phyloP scores from a whole-genome alignment of 306 rosid species.

The Vigna radiata region DNA sequence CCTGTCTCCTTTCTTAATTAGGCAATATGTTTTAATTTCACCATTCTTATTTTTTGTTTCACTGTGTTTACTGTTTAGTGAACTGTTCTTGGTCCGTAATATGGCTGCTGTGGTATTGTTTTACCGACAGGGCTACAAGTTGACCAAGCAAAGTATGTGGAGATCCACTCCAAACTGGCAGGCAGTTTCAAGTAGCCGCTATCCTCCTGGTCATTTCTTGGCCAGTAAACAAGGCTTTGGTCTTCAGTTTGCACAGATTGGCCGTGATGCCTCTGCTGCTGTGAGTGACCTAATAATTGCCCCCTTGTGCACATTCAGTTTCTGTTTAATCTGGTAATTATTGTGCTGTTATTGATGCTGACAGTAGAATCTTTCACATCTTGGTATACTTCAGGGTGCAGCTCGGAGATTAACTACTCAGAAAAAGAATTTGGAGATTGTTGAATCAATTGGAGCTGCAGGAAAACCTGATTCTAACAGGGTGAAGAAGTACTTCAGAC shows the following conservation, averaged over 20 bases:
- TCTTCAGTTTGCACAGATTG: slow-evolving; percentile 92
- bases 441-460: slow-evolving; percentile 92
- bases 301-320: slow-evolving; percentile 43
- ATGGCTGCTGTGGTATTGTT: slow-evolving; percentile 19
- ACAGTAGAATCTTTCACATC: slow-evolving; percentile 33
- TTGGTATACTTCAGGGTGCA: slow-evolving; percentile 73
- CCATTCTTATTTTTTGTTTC: neutral
- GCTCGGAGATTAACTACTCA: slow-evolving; percentile 93
- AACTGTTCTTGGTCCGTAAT: neutral
- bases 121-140: slow-evolving; percentile 72
- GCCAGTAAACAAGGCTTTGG: slow-evolving; percentile 93
- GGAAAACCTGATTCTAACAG: slow-evolving; percentile 74
- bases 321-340: slow-evolving; percentile 17
- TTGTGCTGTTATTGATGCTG: slow-evolving; percentile 35
- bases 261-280: slow-evolving; percentile 99
- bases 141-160: slow-evolving; percentile 85
- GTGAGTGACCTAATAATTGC: slow-evolving; percentile 54
- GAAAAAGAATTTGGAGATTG: slow-evolving; percentile 73
- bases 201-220: slow-evolving; percentile 90
- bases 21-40: slow-evolving; percentile 5
- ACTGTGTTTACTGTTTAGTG: neutral
- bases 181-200: slow-evolving; percentile 83
- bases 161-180: slow-evolving; percentile 90
- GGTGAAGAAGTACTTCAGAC: slow-evolving; percentile 87
- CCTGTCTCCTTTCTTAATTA: neutral